Evolutionary conservation across 768 basidiomycete species (phyloP).

Genomic region (Tylopilus felleus): DNA sequence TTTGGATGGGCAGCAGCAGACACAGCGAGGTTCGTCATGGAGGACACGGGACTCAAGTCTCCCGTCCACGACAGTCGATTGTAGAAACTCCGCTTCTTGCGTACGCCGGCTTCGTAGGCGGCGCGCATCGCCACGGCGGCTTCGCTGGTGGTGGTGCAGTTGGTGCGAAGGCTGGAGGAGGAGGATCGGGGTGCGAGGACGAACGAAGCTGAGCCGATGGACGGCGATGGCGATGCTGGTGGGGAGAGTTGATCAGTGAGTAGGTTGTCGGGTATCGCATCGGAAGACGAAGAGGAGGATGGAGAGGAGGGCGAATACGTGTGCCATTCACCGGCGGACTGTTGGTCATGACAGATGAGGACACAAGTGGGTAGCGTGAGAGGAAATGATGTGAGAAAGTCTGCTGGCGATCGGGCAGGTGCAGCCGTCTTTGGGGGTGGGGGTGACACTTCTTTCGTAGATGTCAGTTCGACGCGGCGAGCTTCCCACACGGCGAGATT

Average conservation of each 20-base stretch:
- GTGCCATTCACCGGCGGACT: slow-evolving; percentile 23
- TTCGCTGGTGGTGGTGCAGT: slow-evolving; percentile 11
- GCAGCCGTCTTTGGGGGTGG: slow-evolving; percentile 11
- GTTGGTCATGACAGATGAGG: slow-evolving; percentile 27
- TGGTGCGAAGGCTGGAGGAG: slow-evolving; percentile 28
- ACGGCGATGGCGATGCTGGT: slow-evolving; percentile 29
- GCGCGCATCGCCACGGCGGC: slow-evolving; percentile 30
- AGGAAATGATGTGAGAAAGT: slow-evolving; percentile 54
- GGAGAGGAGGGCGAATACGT: slow-evolving; percentile 29
- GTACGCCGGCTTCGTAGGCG: slow-evolving; percentile 30
- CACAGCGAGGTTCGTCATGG: slow-evolving; percentile 14
- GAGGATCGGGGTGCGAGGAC: slow-evolving; percentile 26
- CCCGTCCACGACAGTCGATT: slow-evolving; percentile 29
- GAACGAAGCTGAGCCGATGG: slow-evolving; percentile 26
- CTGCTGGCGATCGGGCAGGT: slow-evolving; percentile 35
- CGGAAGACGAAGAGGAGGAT: slow-evolving; percentile 30
- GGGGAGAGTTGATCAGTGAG: slow-evolving; percentile 24
- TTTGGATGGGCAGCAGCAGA: slow-evolving; percentile 16
- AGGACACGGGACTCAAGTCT: slow-evolving; percentile 24
- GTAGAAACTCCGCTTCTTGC: slow-evolving; percentile 34
- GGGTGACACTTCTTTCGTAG: slow-evolving; percentile 12
- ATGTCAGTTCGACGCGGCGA: slow-evolving; percentile 40
- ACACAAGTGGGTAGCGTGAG: slow-evolving; percentile 49
- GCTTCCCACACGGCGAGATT: slow-evolving; percentile 73
- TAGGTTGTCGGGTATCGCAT: slow-evolving; percentile 22